These are phyloP conservation scores for Kodamaea nitidulidarum DNA, from an alignment of 805 yeast genomes.

Conservation along the genomic window DNA sequence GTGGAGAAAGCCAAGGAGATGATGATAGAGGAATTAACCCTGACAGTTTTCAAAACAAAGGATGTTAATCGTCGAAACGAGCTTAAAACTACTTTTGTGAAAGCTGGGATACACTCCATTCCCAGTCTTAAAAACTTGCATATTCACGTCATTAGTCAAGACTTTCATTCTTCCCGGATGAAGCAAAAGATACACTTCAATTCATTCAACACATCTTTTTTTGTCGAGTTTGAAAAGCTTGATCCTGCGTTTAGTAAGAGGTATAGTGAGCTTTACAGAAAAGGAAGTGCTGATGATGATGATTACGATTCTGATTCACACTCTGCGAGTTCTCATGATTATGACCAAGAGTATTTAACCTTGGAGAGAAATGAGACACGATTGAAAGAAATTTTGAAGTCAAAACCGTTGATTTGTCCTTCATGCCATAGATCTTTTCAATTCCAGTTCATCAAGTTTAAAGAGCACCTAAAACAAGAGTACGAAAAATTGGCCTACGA, in stretches of 20 bases:
- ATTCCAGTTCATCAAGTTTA: constrained; percentile 21
- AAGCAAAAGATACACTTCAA: constrained; percentile 66
- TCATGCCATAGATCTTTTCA: constrained; percentile 26
- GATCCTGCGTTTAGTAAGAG: constrained; percentile 15
- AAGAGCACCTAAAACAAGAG: constrained; percentile 23
- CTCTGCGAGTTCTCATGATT: constrained; percentile 4
- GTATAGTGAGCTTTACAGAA: constrained; percentile 1
- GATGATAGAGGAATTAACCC: constrained; percentile 20
- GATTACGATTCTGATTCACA: constrained; percentile 11
- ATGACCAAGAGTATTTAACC: constrained; percentile 6
- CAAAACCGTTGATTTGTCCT: constrained; percentile 24
- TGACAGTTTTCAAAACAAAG: constrained; percentile 12
- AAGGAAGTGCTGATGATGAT: constrained; percentile 3
- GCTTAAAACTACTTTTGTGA: constrained; percentile 30
- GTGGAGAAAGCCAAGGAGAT: constrained; percentile 34
- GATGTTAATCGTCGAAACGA: constrained; percentile 10
- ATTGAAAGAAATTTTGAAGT: constrained; percentile 15
- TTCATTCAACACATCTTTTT: constrained; percentile 65
- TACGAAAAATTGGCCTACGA: constrained; percentile 5
- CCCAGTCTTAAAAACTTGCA: constrained; percentile 73
- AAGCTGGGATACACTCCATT: constrained; percentile 62
- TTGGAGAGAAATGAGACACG: constrained; percentile 9
- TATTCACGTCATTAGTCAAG: constrained; percentile 67
- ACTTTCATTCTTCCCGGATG: constrained; percentile 50
- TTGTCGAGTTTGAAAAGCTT: constrained; percentile 50